Percentiles rank a stretch among this genome's conserved stretches.
Conservation (phyloP, 2,329 filamentous ascomycete species). For the Mycosphaerella sp. region DNA sequence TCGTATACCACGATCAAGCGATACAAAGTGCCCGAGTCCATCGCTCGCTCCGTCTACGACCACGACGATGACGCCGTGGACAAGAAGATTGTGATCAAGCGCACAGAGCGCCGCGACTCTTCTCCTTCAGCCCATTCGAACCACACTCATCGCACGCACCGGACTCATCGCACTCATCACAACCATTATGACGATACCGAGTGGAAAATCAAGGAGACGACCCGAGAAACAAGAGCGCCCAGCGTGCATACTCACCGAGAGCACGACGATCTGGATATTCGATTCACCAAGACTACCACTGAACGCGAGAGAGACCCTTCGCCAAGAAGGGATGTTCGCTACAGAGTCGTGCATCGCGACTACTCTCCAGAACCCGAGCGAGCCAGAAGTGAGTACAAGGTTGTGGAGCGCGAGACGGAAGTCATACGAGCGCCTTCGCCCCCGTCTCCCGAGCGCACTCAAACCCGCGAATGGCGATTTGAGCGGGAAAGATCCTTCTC, state of each 20-base stretch:
- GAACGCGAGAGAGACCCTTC: conserved; percentile 27
- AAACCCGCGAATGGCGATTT: conserved; percentile 48
- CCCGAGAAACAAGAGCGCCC: conserved; percentile 17
- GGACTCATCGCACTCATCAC: conserved; percentile 4
- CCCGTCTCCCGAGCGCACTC: conserved; percentile 38
- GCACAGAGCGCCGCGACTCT: conserved; percentile 19
- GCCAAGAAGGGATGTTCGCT: conserved; percentile 25
- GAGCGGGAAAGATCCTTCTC: conserved; percentile 47
- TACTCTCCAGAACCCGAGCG: conserved; percentile 20
- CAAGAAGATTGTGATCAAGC: conserved; percentile 45
- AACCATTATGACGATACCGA: conserved; percentile 24
- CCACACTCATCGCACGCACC: conserved; percentile 10
- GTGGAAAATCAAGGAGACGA: conserved; percentile 25
- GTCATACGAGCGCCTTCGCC: conserved; percentile 33
- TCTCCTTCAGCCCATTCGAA: conserved; percentile 15
- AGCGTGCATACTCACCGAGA: conserved; percentile 11
- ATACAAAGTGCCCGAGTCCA: conserved; percentile 51
- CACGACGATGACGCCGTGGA: conserved; percentile 37
- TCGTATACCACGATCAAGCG: conserved; percentile 54
- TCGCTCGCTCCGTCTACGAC: conserved; percentile 30
- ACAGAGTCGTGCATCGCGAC: conserved; percentile 32
- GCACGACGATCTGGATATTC: conserved; percentile 28
- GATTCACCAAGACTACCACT: conserved; percentile 37
- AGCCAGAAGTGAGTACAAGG: conserved; percentile 34
- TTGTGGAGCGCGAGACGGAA: conserved; percentile 35